phyloP scores from a whole-genome alignment of 257 asterid genomes.

The Haberlea rhodopensis region DNA sequence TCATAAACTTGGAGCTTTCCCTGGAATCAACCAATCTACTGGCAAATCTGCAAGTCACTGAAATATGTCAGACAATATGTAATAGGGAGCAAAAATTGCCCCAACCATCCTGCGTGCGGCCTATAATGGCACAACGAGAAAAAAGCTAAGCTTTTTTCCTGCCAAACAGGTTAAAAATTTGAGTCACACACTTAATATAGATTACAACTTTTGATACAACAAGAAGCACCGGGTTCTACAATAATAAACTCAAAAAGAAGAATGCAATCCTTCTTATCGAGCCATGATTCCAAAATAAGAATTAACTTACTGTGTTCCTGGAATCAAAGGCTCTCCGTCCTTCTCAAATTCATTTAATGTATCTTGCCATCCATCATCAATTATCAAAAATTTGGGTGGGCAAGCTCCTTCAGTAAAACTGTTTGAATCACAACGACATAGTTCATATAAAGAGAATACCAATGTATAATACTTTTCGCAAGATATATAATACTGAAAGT shows the following conservation, averaged over 20 bases:
- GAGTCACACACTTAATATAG: no score
- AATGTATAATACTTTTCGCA: not conserved
- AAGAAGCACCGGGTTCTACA: no score
- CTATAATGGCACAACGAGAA: no score
- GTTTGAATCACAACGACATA: not conserved
- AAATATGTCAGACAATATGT: no score
- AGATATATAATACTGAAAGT: not conserved
- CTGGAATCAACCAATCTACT: slow-evolving; percentile 40
- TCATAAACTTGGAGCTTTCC: slow-evolving; percentile 41
- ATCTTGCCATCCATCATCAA: slow-evolving; percentile 74
- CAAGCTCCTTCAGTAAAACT: slow-evolving; percentile 48
- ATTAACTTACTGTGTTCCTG: slow-evolving; percentile 45
- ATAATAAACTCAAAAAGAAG: slow-evolving; percentile 8
- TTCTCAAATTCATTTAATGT: slow-evolving; percentile 41
- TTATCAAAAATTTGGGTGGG: slow-evolving; percentile 47
- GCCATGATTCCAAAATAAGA: not conserved
- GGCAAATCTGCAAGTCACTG: slow-evolving; percentile 36
- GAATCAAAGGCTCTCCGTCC: slow-evolving; percentile 39
- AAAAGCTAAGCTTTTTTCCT: no score
- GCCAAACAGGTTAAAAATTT: no score
- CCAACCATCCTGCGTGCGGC: no score
- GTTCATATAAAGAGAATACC: not conserved
- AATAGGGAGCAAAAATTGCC: no score
- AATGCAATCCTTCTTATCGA: not conserved
- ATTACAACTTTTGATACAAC: no score